Conservation (phyloP, 2,329 filamentous ascomycete species). For the Penicillium janthinellum region DNA sequence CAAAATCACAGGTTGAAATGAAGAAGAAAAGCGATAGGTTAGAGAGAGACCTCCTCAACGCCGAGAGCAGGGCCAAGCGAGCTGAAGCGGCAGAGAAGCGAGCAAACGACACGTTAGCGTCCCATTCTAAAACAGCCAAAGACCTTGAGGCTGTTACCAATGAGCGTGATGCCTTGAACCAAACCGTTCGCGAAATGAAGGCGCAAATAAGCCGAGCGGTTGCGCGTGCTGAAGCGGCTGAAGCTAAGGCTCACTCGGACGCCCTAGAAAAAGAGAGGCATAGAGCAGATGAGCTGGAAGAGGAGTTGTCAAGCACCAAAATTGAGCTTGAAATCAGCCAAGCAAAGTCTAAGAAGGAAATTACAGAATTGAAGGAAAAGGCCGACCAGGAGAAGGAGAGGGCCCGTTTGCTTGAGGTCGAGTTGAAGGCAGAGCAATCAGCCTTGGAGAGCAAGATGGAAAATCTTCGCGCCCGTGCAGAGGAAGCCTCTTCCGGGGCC, state of each 20-base stretch:
- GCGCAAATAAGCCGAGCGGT: slow-evolving; percentile 68
- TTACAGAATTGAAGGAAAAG: slow-evolving; percentile 72
- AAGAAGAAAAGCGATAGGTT: slow-evolving; percentile 61
- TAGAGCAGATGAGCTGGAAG: slow-evolving; percentile 57
- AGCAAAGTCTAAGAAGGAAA: slow-evolving; percentile 69
- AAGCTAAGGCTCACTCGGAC: slow-evolving; percentile 67
- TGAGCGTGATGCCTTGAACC: slow-evolving; percentile 65
- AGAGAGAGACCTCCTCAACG: slow-evolving; percentile 55
- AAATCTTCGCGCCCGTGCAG: slow-evolving; percentile 77
- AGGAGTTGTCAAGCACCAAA: slow-evolving; percentile 65
- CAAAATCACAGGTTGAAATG: slow-evolving; percentile 52
- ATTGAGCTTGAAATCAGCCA: slow-evolving; percentile 76
- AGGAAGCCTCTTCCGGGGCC: slow-evolving; percentile 83
- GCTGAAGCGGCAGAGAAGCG: slow-evolving; percentile 62
- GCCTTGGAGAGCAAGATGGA: slow-evolving; percentile 88
- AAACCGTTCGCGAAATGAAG: slow-evolving; percentile 68
- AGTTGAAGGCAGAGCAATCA: slow-evolving; percentile 75
- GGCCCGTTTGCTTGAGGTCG: slow-evolving; percentile 67
- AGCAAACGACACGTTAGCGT: slow-evolving; percentile 57
- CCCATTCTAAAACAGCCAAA: slow-evolving; percentile 54
- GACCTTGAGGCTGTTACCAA: slow-evolving; percentile 64
- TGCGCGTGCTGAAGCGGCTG: slow-evolving; percentile 66
- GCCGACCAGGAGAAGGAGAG: slow-evolving; percentile 72
- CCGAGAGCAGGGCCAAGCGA: slow-evolving; percentile 60
- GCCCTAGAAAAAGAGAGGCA: slow-evolving; percentile 67